phyloP scores from a whole-genome alignment of 139 green algal species.

The Raphidocelis subcapitata region DNA sequence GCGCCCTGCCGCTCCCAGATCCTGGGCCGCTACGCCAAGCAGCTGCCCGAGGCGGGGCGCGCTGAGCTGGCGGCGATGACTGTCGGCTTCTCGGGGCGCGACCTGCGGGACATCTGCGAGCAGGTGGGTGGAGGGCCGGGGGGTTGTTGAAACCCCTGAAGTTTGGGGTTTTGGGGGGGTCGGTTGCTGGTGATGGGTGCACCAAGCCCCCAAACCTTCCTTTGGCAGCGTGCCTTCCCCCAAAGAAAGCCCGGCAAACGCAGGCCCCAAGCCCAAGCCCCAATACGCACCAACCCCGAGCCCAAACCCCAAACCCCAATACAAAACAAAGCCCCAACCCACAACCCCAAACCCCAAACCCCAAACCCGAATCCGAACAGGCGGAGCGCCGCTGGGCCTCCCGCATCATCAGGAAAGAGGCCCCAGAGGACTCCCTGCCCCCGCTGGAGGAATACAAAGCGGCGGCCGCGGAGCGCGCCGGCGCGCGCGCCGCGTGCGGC shows the following conservation, averaged over 20 bases:
- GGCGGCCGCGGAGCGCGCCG: slow-evolving; percentile 32
- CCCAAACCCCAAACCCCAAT: too few species aligned
- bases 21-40: slow-evolving; percentile 76
- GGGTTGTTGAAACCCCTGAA: too few species aligned
- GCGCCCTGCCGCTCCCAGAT: slow-evolving; percentile 62
- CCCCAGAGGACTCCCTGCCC: slow-evolving; percentile 48
- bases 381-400: slow-evolving; percentile 85
- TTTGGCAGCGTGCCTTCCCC: too few species aligned
- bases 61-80: slow-evolving; percentile 52
- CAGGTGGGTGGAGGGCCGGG: slow-evolving; percentile 3
- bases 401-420: slow-evolving; percentile 73
- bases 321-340: too few species aligned
- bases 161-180: too few species aligned
- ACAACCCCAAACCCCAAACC: too few species aligned
- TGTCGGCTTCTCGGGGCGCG: slow-evolving; percentile 72
- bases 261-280: too few species aligned
- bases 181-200: too few species aligned
- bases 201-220: too few species aligned
- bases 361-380: not conserved
- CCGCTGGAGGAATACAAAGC: slow-evolving; percentile 51
- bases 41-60: slow-evolving; percentile 58
- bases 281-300: too few species aligned
- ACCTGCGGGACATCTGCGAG: slow-evolving; percentile 85
- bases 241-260: too few species aligned
- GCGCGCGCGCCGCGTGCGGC: not conserved